Base-by-base conservation (phyloP, 2,329 filamentous ascomycete species). In the Diaporthe nobilis region DNA sequence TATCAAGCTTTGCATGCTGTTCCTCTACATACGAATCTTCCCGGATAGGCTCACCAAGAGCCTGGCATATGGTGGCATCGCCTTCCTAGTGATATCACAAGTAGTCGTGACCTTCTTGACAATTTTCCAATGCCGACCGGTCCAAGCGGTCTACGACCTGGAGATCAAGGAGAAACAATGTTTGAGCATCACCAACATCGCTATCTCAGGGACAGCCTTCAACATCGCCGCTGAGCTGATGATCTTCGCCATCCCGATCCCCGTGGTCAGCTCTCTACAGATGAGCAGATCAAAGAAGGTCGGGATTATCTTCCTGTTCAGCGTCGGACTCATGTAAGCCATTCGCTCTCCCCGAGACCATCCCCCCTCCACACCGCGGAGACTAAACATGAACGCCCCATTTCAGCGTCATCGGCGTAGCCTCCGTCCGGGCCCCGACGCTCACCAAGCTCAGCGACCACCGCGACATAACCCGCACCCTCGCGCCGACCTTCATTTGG, bases 1-100 rank as follows among this genome's bases (percentile, higher is more conserved):
- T 9, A 70, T 70, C 49, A 70, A 70, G 65, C 49, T 70, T 22
- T 70, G 65, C 34, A 70, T 70, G 65, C 49, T 70, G 34, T 70
- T 70, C 15, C 65, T 70, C 4, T 70, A 70, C 34, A 53, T 55
- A 28, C 65, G 65, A 1, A 70, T 70, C 5, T 70, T 70, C 25
- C 65, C 65, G 2, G 65, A 70, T 17, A 53, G 31, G 13, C 65
- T 70, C 49, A 55, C 65, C 5, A 70, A 70, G 37, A 20, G 49
- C n/a, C 34, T 70, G 34, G 65, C 49, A 1, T 70, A 55, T 4
- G 49, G 65, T 20, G 49, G 65, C 1, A 70, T 55, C 5, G 49
- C n/a, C n/a, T 70, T 70, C 9, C 65, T 70, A 9, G 65, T 70
- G 49, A 42, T 70, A 28, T 70, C 65, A 17, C 65, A 70, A 53